Evolutionary conservation across 495 filamentous ascomycete genomes (phyloP).

Genomic region (Sporormia fimetaria): DNA sequence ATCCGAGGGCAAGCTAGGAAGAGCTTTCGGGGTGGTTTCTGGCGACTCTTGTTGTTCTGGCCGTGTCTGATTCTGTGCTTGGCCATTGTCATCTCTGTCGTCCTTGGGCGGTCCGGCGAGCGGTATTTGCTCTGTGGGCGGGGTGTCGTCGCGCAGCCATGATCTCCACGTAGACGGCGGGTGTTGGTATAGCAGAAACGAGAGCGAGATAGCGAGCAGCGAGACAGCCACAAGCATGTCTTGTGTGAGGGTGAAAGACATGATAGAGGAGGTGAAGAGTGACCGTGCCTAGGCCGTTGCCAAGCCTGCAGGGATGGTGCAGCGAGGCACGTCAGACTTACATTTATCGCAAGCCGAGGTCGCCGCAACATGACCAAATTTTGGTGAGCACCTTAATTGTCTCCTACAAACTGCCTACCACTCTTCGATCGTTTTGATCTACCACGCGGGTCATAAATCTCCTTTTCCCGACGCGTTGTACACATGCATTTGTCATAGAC

Average conservation of each 20-base stretch:
- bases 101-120: not conserved
- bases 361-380: too few relatives aligned
- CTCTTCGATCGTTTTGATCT: too few relatives aligned
- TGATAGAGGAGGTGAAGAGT: not conserved
- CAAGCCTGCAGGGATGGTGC: too few relatives aligned
- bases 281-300: too few relatives aligned
- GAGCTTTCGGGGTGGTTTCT: conserved; percentile 37
- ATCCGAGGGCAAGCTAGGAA: conserved; percentile 1
- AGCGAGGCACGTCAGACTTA: too few relatives aligned
- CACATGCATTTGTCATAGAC: not conserved
- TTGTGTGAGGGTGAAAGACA: conserved; percentile 4
- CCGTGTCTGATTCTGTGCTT: not conserved
- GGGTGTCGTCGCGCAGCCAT: not conserved
- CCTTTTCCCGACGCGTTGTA: not conserved
- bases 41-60: conserved; percentile 20
- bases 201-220: conserved; percentile 42
- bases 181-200: conserved; percentile 40
- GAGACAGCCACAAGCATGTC: conserved; percentile 41
- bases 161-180: conserved; percentile 33
- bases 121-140: conserved; percentile 7
- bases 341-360: too few relatives aligned
- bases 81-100: not conserved
- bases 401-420: too few relatives aligned
- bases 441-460: too few relatives aligned
- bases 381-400: too few relatives aligned